Evolutionary conservation across 2,329 filamentous ascomycete species (phyloP).

Genomic region (Epichloe hybrida): DNA sequence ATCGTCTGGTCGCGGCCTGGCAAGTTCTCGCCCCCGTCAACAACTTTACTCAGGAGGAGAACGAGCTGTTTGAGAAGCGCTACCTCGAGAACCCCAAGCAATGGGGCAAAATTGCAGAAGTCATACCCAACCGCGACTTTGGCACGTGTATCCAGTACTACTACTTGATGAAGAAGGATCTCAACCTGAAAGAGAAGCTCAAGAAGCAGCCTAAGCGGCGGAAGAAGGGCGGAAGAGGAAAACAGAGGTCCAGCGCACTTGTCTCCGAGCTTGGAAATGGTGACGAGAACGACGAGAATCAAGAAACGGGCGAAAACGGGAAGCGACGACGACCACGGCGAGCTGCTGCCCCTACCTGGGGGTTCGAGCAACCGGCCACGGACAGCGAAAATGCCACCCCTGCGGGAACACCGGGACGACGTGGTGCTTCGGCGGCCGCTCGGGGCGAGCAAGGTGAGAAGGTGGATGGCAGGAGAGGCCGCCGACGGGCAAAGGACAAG

Average conservation of each 20-base stretch:
- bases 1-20: conserved; percentile 55
- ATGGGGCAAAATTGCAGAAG: conserved; percentile 64
- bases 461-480: conserved; percentile 23
- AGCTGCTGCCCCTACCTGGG: conserved; percentile 58
- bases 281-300: conserved; percentile 40
- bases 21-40: conserved; percentile 59
- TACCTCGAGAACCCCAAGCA: conserved; percentile 70
- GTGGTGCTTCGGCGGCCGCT: conserved; percentile 25
- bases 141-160: conserved; percentile 77
- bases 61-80: conserved; percentile 55
- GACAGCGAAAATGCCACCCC: conserved; percentile 48
- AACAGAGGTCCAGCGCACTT: conserved; percentile 48
- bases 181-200: conserved; percentile 64
- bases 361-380: conserved; percentile 42
- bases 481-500: conserved; percentile 28
- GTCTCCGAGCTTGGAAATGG: conserved; percentile 52
- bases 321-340: conserved; percentile 48
- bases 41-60: conserved; percentile 62
- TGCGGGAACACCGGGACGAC: conserved; percentile 42
- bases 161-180: conserved; percentile 64
- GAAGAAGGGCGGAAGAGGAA: conserved; percentile 41
- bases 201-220: conserved; percentile 48
- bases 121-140: conserved; percentile 54
- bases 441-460: conserved; percentile 36
- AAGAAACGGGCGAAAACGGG: conserved; percentile 44